Percentiles rank a stretch among this genome's conserved stretches.
Conservation (phyloP, 345 rosid species). For the Odontarrhena argentea region DNA sequence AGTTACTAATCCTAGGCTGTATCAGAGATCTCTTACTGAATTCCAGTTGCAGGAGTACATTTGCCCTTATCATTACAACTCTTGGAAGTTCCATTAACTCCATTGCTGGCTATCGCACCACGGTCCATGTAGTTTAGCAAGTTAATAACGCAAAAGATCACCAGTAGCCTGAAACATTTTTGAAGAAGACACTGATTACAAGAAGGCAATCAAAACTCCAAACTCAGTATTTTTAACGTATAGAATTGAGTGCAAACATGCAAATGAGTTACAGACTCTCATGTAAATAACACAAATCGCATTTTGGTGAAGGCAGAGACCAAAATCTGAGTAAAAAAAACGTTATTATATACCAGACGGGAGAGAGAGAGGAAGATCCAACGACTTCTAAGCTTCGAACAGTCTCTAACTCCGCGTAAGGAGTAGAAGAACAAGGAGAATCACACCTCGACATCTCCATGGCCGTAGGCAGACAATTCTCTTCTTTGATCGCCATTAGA, state of each 20-base stretch:
- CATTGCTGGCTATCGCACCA: conserved; percentile 91
- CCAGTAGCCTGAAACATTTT: conserved; percentile 52
- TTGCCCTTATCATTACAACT: conserved; percentile 62
- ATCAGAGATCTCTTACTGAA: conserved; percentile 60
- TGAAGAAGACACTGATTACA: conserved; percentile 3
- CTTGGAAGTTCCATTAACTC: conserved; percentile 75
- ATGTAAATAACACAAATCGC: not conserved
- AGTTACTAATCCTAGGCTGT: not conserved
- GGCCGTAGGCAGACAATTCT: conserved; percentile 9
- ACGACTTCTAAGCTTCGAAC: conserved; percentile 30
- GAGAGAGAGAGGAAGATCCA: conserved; percentile 24
- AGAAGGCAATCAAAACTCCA: not conserved
- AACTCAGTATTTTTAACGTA: not conserved
- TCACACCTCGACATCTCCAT: conserved; percentile 18
- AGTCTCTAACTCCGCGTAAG: conserved; percentile 31
- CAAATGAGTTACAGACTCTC: not conserved
- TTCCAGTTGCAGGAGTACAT: conserved; percentile 72
- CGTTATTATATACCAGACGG: conserved; percentile 30
- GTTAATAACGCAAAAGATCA: conserved; percentile 80
- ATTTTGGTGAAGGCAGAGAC: not conserved
- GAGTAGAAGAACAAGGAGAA: conserved; percentile 29
- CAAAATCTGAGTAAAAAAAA: not conserved
- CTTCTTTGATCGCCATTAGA: conserved; percentile 31
- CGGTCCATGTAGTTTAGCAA: conserved; percentile 86
- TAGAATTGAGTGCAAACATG: not conserved